These are phyloP conservation scores for Pythium brassicae DNA, from an alignment of 352 stramenopile genomes.

Conservation along the genomic window DNA sequence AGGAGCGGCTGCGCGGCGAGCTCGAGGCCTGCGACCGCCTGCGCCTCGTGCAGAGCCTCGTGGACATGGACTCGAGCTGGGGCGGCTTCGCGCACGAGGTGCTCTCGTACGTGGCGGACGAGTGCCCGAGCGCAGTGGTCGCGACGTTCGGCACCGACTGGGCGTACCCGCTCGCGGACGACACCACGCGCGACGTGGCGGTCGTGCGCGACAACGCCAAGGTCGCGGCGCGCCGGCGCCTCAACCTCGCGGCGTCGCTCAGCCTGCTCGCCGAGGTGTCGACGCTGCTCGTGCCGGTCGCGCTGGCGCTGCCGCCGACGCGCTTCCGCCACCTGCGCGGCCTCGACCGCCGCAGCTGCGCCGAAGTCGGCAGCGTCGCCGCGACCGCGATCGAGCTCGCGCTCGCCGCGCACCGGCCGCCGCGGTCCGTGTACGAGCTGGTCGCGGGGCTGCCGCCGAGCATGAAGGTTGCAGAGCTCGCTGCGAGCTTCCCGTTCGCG, in stretches of 20 bases:
- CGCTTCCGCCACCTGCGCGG: conserved; percentile 23
- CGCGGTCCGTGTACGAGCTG: conserved; percentile 31
- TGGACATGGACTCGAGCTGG: conserved; percentile 83
- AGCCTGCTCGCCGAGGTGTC: conserved; percentile 54
- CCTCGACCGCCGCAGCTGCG: conserved; percentile 26
- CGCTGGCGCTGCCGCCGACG: conserved; percentile 28
- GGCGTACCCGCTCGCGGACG: conserved; percentile 52
- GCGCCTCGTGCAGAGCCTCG: conserved; percentile 52
- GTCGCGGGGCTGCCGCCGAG: conserved; percentile 39
- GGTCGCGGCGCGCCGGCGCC: conserved; percentile 39
- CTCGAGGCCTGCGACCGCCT: conserved; percentile 72
- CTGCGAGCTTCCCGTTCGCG: conserved; percentile 32
- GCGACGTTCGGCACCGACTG: conserved; percentile 69
- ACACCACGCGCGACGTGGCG: conserved; percentile 10
- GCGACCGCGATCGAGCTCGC: conserved; percentile 51
- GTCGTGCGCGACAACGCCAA: conserved; percentile 44
- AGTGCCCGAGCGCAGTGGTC: conserved; percentile 56
- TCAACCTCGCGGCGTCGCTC: conserved; percentile 71
- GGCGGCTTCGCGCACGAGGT: conserved; percentile 67
- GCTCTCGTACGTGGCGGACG: conserved; percentile 65
- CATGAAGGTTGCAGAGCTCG: conserved; percentile 58
- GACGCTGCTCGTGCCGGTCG: conserved; percentile 49
- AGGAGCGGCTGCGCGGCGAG: conserved; percentile 55
- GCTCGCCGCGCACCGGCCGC: conserved; percentile 31
- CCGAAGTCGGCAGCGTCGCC: conserved; percentile 25